These are phyloP conservation scores for Zygotorulaspora mrakii DNA, from an alignment of 1,139 yeast genomes.

Conservation along the genomic window DNA sequence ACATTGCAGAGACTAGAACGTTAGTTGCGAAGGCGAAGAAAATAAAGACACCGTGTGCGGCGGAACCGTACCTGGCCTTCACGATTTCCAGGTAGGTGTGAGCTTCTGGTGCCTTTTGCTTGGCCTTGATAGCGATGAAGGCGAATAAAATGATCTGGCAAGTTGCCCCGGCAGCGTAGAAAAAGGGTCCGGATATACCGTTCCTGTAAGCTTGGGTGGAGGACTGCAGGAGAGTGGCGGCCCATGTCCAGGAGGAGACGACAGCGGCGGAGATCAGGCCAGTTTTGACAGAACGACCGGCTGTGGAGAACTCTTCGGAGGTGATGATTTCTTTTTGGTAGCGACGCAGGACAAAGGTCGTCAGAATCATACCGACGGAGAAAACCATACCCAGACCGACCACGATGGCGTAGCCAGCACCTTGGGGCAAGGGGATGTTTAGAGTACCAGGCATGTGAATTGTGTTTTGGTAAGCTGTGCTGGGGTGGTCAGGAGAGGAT, in stretches of 20 bases:
- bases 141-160: constrained; percentile 70
- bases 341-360: constrained; percentile 65
- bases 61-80: constrained; percentile 62
- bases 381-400: constrained; percentile 84
- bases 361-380: constrained; percentile 72
- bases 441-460: constrained; percentile 4
- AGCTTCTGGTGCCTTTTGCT: constrained; percentile 68
- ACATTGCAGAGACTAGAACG: constrained; percentile 81
- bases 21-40: constrained; percentile 85
- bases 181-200: constrained; percentile 73
- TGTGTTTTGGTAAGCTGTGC: background rate
- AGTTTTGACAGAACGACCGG: constrained; percentile 78
- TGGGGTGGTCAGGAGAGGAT: no score
- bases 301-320: constrained; percentile 86
- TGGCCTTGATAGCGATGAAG: constrained; percentile 68
- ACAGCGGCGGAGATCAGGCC: constrained; percentile 84
- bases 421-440: constrained; percentile 50
- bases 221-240: constrained; percentile 74
- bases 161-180: constrained; percentile 72
- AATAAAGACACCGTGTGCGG: constrained; percentile 64
- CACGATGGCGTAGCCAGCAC: constrained; percentile 91
- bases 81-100: constrained; percentile 74
- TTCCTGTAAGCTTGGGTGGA: constrained; percentile 73
- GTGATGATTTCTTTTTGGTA: constrained; percentile 80
- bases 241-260: constrained; percentile 94